Evolutionary conservation across 495 filamentous ascomycete species (phyloP), one percentile per base, ranked within the genome.

Genomic region (Aspergillus sclerotioniger): DNA sequence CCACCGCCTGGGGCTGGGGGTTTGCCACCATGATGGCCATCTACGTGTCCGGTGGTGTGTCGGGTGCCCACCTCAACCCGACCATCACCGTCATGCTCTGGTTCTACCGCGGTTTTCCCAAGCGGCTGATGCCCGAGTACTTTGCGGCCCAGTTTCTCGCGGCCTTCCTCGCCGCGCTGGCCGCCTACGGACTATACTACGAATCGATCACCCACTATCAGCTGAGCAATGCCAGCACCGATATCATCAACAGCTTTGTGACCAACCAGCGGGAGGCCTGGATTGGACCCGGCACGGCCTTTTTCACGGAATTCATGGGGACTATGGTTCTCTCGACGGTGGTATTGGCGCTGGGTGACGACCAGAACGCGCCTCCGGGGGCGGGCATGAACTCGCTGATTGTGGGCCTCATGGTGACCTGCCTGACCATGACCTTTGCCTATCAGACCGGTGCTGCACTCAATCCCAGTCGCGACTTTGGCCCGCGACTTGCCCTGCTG

Each of bases 21-120:
- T 67, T 84, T 6, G 80, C 76, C 10, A 77, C 77, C 29, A 84
- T 84, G 82, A 75, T 83, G 44, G 82, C 72, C 9, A 83, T 84
- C 46, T 83, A 83, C 54, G 75, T 86, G 20, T 78, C 70, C 25
- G 79, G 80, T 70, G 80, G 79, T 58, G 71, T 82, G n/a, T 83
- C 80, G 1, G 80, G 80, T 53, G 80, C 79, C 2, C 80, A 84
- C 55, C 68, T 84, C 39, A 84, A 83, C 57, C 80, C 80, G 0
- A 67, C 67, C 19, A 72, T 83, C 21, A 82, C 80, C 8, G 64
- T 76, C 17, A 71, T 75, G 51, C 62, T 84, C 9, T 80, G 71
- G 64, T 68, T 82, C 56, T 84, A 75, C 58, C 79, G 80, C 39
- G 79, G 78, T 3, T 84, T 82, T 39, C 79, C 79, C 6, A 72